A percentile compares a stretch with the other conserved stretches of the same genome.
Evolutionary conservation across 2,329 filamentous ascomycete species (phyloP).

Genomic region (Cladosporium austrohemisphaericum): DNA sequence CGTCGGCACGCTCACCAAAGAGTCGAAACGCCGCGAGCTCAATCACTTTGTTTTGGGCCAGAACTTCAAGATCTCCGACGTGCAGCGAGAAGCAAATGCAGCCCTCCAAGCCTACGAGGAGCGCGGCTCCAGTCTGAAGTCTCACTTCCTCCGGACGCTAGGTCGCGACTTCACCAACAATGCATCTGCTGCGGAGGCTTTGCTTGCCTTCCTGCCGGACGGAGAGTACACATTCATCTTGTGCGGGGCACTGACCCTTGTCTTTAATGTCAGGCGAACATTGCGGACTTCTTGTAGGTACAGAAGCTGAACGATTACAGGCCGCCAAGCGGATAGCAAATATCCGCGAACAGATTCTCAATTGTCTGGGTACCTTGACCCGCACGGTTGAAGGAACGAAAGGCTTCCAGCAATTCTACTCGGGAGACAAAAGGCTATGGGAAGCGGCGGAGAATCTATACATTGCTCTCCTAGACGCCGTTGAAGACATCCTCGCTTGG

Average conservation of each 20-base stretch:
- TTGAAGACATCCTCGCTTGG: slow-evolving; percentile 9
- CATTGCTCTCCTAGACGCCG: neutral
- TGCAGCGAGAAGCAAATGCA: slow-evolving; percentile 7
- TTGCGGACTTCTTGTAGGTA: neutral
- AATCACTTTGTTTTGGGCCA: neutral
- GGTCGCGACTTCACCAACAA: slow-evolving; percentile 2
- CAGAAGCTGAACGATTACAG: neutral
- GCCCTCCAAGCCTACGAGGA: slow-evolving; percentile 1
- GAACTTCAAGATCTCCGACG: slow-evolving; percentile 1
- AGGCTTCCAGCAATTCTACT: neutral
- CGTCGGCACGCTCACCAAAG: neutral
- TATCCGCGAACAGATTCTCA: slow-evolving; percentile 1
- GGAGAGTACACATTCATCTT: slow-evolving; percentile 7
- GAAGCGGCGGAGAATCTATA: slow-evolving; percentile 1
- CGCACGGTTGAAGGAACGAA: slow-evolving; percentile 6
- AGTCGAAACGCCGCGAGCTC: neutral
- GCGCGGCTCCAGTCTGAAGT: slow-evolving; percentile 4
- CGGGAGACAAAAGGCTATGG: slow-evolving; percentile 1
- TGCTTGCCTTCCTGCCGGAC: neutral
- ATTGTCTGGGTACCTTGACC: slow-evolving; percentile 1
- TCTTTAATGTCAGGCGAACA: neutral
- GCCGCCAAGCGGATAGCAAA: neutral
- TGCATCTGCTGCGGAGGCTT: neutral
- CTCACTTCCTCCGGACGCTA: slow-evolving; percentile 5
- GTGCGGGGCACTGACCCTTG: slow-evolving; percentile 7